Base-by-base conservation (phyloP, 768 basidiomycete genomes). In the Epithele typhae region DNA sequence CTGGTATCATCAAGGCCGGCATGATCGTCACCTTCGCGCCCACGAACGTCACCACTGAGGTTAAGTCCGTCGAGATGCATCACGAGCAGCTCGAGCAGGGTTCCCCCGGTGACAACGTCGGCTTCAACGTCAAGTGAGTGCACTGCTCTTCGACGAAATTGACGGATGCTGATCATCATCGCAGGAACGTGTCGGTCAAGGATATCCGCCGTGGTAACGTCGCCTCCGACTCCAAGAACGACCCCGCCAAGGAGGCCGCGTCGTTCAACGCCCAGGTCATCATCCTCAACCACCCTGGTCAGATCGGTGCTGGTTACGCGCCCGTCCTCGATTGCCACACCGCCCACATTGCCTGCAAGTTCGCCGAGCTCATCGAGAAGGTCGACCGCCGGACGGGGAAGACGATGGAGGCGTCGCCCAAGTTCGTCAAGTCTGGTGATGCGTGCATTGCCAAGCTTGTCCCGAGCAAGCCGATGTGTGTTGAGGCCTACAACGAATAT, bases 51-150 rank as follows among this genome's bases (percentile, higher is more conserved):
- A 97, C 93, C 73, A 99, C 96, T 76, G 96, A 99, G 92, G 96
- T 99, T 81, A 98, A 98, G 86, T 98, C 96, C 62, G 93, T 96
- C 70, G 94, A 97, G 77, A 97, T 97, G 95, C 93, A 95, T 68
- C 93, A 94, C 83, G 92, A 94, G 69, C 92, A 94, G 73, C 93
- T 99, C 70, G 84, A 77, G 68, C 78, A 90, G 72, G 96, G 95
- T 75, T 57, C 76, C 54, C 96, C 96, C 51, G 96, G 96, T 79
- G 96, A 99, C 82, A 99, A 99, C 73, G 95, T 99, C 67, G 92
- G 92, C 59, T 98, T 96, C 84, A 96, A 96, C 84, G 87, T 94
- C 78, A 95, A 94, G 87, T 87, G 58, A 21, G 82, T 65, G 1
- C 27, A n/a, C n/a, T n/a, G n/a, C n/a, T n/a, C n/a, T n/a, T n/a